Percentiles rank a stretch among this genome's conserved stretches.
phyloP scores from a whole-genome alignment of 2,329 filamentous ascomycete genomes.

The Lasiodiplodia citricola region DNA sequence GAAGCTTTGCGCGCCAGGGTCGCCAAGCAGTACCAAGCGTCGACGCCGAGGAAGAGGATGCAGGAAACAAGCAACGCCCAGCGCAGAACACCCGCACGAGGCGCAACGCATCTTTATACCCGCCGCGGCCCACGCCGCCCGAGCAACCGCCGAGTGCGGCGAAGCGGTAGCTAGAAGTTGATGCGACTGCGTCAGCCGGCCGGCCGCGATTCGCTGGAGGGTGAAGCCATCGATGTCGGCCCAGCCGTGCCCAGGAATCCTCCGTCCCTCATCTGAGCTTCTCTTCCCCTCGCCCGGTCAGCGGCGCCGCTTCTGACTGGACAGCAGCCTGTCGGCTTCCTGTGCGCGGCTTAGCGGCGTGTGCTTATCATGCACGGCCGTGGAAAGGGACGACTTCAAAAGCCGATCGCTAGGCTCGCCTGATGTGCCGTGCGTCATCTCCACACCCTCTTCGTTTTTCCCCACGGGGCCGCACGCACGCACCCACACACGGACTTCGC shows the following conservation, averaged over 20 bases:
- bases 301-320: constrained; percentile 4
- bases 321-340: not conserved
- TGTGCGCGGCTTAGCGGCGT: not conserved
- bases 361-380: not conserved
- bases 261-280: not conserved
- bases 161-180: not conserved
- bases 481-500: not conserved
- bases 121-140: not conserved
- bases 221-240: constrained; percentile 12
- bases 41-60: not conserved
- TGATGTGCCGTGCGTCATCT: not conserved
- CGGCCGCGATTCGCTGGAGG: not conserved
- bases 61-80: not conserved
- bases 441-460: not conserved
- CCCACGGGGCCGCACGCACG: constrained; percentile 4
- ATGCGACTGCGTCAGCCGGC: constrained; percentile 14
- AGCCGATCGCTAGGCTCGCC: not conserved
- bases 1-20: not conserved
- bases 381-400: not conserved
- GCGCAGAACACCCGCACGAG: not conserved
- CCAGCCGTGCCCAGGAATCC: constrained; percentile 6
- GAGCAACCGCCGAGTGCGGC: not conserved
- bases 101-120: not conserved
- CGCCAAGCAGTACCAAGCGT: not conserved
- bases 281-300: not conserved